These are phyloP conservation scores for Leccinum incarnatum DNA, from an alignment of 768 basidiomycete species.

Conservation along the genomic window DNA sequence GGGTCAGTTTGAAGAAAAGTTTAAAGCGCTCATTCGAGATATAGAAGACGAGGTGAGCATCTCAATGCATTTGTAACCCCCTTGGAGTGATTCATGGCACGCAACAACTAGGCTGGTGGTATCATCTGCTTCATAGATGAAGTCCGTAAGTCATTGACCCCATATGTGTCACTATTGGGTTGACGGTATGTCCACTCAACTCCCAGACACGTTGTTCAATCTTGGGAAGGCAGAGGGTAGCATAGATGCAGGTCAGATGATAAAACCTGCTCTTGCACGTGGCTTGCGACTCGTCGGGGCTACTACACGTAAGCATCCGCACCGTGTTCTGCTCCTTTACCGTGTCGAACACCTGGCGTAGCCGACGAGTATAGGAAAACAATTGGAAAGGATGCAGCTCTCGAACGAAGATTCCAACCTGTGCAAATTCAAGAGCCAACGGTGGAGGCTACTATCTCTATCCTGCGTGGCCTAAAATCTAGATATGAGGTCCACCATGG, in stretches of 20 bases:
- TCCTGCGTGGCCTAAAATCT: too few species aligned
- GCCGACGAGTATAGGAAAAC: too few species aligned
- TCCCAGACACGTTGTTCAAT: conserved; percentile 72
- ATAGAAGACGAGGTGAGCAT: conserved; percentile 74
- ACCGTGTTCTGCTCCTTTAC: too few species aligned
- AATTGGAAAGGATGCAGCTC: too few species aligned
- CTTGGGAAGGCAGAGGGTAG: conserved; percentile 90
- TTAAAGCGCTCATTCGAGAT: conserved; percentile 85
- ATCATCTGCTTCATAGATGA: conserved; percentile 95
- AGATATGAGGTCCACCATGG: too few species aligned
- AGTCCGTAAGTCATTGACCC: conserved; percentile 65
- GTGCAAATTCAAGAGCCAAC: too few species aligned
- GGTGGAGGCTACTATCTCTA: too few species aligned
- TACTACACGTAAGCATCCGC: conserved; percentile 62
- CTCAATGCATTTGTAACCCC: conserved; percentile 22
- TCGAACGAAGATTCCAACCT: too few species aligned
- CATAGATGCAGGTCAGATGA: conserved; percentile 91
- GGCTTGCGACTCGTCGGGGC: conserved; percentile 89
- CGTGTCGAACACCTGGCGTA: too few species aligned
- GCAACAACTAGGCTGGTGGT: conserved; percentile 52
- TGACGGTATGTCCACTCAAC: neutral
- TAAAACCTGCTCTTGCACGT: conserved; percentile 85
- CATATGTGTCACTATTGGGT: neutral
- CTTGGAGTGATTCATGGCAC: conserved; percentile 17
- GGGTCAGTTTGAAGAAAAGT: conserved; percentile 92